Evolutionary conservation across 2,329 filamentous ascomycete genomes (phyloP), one percentile per base, ranked within the genome.

Genomic region (Calonectria hawksworthii): DNA sequence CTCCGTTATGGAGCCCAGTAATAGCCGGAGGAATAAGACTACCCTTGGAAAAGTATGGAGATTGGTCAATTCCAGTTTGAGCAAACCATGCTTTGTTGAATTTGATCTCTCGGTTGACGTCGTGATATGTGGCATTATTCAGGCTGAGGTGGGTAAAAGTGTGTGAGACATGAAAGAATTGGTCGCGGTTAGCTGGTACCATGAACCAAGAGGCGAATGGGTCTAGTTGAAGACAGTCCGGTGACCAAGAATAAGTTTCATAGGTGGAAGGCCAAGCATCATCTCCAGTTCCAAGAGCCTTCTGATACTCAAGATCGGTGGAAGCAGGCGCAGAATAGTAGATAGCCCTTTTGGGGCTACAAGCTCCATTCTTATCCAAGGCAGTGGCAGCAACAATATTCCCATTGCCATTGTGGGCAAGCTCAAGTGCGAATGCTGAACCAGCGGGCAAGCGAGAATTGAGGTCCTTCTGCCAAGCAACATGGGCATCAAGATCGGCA

Each of bases 111-210:
- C 76, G 76, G 38, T 64, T 52, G 23, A 73, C 67, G 52, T 77
- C 76, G 23, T 75, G 63, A 38, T 76, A 76, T 26, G 76, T 77
- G 30, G 76, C 76, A 47, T 77, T 77, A 63, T 77, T 77, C 34
- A 77, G 51, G 30, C 72, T 73, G 21, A 76, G 38, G 54, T 77
- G 76, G 2, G 76, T 71, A 59, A 77, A 77, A 2, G 76, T 77
- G 26, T 77, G 76, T 7, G 76, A 77, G 8, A 77, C 32, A 21
- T 77, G 76, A 11, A 73, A 75, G 26, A 77, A 77, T 34, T 72
- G 68, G 44, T 77, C 76, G 41, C 76, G 76, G 38, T 77, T 77
- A 6, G 70, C 50, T n/a, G 73, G 30, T n/a, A 59, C 52, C 28
- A 76, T 36, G 44, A 77, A 77, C 76, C 76, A 77, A 14, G 72